phyloP scores from a whole-genome alignment of 495 filamentous ascomycete genomes.

The Daldinia loculata region DNA sequence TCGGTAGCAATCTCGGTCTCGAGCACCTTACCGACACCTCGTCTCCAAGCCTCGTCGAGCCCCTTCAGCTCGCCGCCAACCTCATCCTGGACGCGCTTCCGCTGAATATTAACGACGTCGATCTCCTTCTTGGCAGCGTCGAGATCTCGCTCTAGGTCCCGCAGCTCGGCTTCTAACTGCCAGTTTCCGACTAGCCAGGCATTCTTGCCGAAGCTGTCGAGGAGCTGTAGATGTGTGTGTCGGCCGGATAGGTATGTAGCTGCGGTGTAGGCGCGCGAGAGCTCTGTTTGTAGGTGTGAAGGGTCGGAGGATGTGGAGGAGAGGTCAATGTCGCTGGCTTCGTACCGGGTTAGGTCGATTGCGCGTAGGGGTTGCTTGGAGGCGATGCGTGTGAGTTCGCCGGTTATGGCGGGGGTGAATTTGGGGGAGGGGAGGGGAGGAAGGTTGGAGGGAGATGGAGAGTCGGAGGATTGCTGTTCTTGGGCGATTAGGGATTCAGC shows the following conservation, averaged over 20 bases:
- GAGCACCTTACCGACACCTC: conserved; percentile 72
- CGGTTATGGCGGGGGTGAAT: conserved; percentile 69
- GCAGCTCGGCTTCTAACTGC: conserved; percentile 76
- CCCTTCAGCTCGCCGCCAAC: conserved; percentile 71
- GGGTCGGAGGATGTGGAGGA: conserved; percentile 25
- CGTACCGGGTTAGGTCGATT: conserved; percentile 86
- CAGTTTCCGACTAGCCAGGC: conserved; percentile 89
- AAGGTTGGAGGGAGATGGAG: conserved; percentile 39
- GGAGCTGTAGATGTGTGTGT: conserved; percentile 72
- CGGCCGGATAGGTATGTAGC: conserved; percentile 72
- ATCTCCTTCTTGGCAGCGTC: conserved; percentile 68
- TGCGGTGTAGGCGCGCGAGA: conserved; percentile 66
- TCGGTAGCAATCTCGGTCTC: conserved; percentile 82
- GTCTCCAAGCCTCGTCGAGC: conserved; percentile 77
- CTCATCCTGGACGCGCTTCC: conserved; percentile 74
- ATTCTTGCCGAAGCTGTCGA: conserved; percentile 85
- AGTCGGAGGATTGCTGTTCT: conserved; percentile 63
- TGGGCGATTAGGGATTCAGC: conserved; percentile 71
- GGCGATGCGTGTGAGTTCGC: conserved; percentile 62
- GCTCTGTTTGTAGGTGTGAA: conserved; percentile 39
- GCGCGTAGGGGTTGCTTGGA: conserved; percentile 58
- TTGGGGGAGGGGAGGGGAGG: conserved; percentile 46
- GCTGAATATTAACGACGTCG: conserved; percentile 73
- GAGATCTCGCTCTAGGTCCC: conserved; percentile 79
- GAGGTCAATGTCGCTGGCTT: conserved; percentile 56